A percentile compares a stretch with the other conserved stretches of the same genome.
Evolutionary conservation across 2,329 filamentous ascomycete species (phyloP).

Genomic region (Fusarium sp.): DNA sequence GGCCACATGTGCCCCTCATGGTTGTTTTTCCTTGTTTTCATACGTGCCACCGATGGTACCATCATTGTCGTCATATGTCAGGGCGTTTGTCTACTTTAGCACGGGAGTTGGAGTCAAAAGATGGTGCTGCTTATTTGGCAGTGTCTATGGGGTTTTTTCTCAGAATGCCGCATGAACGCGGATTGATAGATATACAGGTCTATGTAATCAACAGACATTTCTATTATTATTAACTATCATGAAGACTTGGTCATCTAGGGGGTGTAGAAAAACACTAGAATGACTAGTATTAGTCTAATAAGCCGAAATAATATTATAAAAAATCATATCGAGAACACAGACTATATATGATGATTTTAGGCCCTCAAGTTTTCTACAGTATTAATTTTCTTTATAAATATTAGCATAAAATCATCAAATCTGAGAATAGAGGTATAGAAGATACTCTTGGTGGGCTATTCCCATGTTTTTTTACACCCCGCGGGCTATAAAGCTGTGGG

Average conservation of each 20-base stretch:
- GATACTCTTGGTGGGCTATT: no score
- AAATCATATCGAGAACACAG: no score
- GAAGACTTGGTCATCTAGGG: no score
- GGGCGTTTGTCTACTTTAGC: conserved; percentile 48
- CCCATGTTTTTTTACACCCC: no score
- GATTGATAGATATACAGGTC: conserved; percentile 36
- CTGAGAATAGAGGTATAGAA: no score
- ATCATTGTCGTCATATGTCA: conserved; percentile 41
- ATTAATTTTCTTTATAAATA: no score
- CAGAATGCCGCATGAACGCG: conserved; percentile 34
- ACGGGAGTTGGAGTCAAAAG: conserved; percentile 46
- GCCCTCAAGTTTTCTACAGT: no score
- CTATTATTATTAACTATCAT: neutral
- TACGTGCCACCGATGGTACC: conserved; percentile 28
- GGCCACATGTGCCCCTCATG: conserved; percentile 25
- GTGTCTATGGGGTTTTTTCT: conserved; percentile 21
- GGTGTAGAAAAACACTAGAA: no score
- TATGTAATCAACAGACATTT: conserved; percentile 39
- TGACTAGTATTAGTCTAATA: no score
- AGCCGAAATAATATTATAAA: no score
- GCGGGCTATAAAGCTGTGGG: neutral
- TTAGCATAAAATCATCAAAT: no score
- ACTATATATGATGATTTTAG: no score
- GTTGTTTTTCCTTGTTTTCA: conserved; percentile 39
- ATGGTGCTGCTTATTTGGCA: conserved; percentile 18